Evolutionary conservation across 495 filamentous ascomycete genomes (phyloP).

Genomic region (Penicillium pancosmium): DNA sequence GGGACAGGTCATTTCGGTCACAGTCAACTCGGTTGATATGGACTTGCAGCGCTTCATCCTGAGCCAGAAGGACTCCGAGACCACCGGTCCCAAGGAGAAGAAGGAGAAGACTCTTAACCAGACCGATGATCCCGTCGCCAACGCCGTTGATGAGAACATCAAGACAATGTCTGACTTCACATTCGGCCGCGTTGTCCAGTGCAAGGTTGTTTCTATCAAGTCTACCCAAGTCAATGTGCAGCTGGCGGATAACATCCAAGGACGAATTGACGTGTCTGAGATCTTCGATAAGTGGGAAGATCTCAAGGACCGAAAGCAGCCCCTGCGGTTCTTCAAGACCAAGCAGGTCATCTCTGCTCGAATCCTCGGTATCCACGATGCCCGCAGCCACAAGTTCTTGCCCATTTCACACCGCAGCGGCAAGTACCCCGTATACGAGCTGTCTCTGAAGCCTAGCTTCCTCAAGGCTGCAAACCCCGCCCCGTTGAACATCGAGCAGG

Average conservation of each 20-base stretch:
- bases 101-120: constrained; percentile 30
- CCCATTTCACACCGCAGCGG: constrained; percentile 83
- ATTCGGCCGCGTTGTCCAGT: constrained; percentile 77
- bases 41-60: constrained; percentile 61
- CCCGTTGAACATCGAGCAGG: constrained; percentile 69
- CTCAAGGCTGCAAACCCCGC: constrained; percentile 56
- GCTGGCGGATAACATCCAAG: constrained; percentile 86
- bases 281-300: constrained; percentile 85
- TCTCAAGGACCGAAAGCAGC: constrained; percentile 78
- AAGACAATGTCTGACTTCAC: constrained; percentile 67
- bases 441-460: constrained; percentile 79
- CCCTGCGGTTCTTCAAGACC: constrained; percentile 68
- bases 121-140: constrained; percentile 49
- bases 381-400: constrained; percentile 85
- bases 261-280: constrained; percentile 87
- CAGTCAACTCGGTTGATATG: constrained; percentile 69
- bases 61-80: constrained; percentile 54
- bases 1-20: constrained; percentile 69
- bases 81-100: constrained; percentile 35
- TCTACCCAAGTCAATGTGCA: constrained; percentile 89
- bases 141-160: constrained; percentile 71
- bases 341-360: constrained; percentile 73
- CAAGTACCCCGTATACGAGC: constrained; percentile 79
- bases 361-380: constrained; percentile 86
- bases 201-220: constrained; percentile 76